phyloP scores from a whole-genome alignment of 768 basidiomycete species.

The Serendipita sp. region DNA sequence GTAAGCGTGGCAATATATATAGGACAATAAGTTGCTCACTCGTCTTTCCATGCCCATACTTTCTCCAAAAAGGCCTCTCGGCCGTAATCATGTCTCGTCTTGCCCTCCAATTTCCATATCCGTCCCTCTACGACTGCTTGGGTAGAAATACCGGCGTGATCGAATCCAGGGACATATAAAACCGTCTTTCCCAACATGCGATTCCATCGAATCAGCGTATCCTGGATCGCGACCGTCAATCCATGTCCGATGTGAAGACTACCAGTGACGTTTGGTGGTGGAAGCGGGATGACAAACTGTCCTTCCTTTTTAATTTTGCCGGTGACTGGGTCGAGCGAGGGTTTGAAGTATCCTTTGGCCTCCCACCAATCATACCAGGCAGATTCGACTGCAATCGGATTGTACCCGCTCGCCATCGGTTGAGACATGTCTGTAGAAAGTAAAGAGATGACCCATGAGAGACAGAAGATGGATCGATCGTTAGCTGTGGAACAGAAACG shows the following conservation, averaged over 20 bases:
- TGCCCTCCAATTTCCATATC: slow-evolving; percentile 63
- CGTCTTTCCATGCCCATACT: slow-evolving; percentile 94
- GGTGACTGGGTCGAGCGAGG: slow-evolving; percentile 36
- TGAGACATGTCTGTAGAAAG: slow-evolving; percentile 51
- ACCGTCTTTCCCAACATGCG: slow-evolving; percentile 91
- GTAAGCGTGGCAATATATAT: not conserved
- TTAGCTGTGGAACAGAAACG: not conserved
- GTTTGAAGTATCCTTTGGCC: slow-evolving; percentile 77
- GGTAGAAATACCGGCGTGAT: slow-evolving; percentile 96
- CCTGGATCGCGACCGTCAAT: slow-evolving; percentile 82
- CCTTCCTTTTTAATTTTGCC: slow-evolving; percentile 48
- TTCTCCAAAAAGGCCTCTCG: slow-evolving; percentile 79
- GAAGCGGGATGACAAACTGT: slow-evolving; percentile 70
- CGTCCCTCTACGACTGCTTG: slow-evolving; percentile 96
- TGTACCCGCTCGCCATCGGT: slow-evolving; percentile 86
- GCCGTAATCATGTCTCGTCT: slow-evolving; percentile 87
- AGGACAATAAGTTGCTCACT: slow-evolving; percentile 34
- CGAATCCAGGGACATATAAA: slow-evolving; percentile 85
- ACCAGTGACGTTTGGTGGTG: slow-evolving; percentile 96
- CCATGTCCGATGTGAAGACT: slow-evolving; percentile 91
- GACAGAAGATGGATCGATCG: not conserved
- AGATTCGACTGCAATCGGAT: slow-evolving; percentile 85
- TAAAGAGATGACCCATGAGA: not conserved
- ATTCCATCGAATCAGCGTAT: slow-evolving; percentile 83
- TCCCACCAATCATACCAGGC: slow-evolving; percentile 99